These are phyloP conservation scores for Viridothelium virens DNA, from an alignment of 495 filamentous ascomycete genomes.

Conservation along the genomic window DNA sequence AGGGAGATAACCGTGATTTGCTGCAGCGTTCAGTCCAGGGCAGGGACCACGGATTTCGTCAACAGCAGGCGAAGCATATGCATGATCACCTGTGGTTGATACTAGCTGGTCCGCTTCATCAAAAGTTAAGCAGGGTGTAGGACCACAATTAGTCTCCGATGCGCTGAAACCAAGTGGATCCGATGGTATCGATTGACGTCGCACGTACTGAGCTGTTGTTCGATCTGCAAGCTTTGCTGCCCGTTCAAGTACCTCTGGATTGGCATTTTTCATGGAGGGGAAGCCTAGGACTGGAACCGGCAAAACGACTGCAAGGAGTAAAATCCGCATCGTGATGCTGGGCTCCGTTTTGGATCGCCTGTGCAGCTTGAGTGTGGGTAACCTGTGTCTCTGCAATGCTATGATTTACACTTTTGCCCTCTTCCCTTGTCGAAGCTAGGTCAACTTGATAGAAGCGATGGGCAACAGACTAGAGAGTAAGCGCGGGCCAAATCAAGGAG, in stretches of 20 bases:
- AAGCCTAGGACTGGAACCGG: not conserved
- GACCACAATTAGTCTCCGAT: slow-evolving; percentile 12
- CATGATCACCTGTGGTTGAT: slow-evolving; percentile 12
- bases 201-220: not conserved
- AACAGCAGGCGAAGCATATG: slow-evolving; percentile 6
- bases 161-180: slow-evolving; percentile 8
- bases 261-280: slow-evolving; percentile 2
- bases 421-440: not conserved
- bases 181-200: not conserved
- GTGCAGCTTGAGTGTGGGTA: not conserved
- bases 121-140: slow-evolving; percentile 14
- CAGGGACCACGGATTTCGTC: slow-evolving; percentile 32
- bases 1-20: slow-evolving; percentile 49
- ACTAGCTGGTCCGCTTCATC: slow-evolving; percentile 11
- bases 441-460: not conserved
- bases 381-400: not conserved
- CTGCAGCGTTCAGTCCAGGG: slow-evolving; percentile 45
- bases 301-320: not conserved
- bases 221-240: slow-evolving; percentile 8
- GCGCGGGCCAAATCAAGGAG: not conserved
- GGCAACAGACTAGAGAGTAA: not conserved
- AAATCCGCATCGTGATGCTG: not conserved
- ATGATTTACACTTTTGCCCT: not conserved
- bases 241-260: slow-evolving; percentile 1
- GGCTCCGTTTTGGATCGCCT: not conserved